A percentile compares a stretch with the other conserved stretches of the same genome.
Conservation (phyloP, 495 filamentous ascomycete genomes). For the Hamigera avellanea region DNA sequence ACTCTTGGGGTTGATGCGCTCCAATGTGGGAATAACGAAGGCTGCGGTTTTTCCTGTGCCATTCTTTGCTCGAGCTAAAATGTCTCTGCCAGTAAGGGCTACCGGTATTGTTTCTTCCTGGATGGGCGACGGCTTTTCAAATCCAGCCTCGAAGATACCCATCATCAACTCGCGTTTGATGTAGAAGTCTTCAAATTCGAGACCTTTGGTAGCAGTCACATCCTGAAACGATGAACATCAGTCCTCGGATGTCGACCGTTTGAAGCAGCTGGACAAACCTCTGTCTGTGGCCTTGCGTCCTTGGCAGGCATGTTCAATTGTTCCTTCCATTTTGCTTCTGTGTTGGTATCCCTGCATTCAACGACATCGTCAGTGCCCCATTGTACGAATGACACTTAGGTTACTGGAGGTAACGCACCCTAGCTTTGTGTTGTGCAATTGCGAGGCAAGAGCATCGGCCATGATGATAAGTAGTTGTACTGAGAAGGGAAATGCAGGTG, state of each 20-base stretch:
- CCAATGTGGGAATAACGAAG: conserved; percentile 90
- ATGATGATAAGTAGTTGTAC: conserved; percentile 26
- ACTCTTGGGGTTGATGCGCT: conserved; percentile 91
- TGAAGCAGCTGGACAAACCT: conserved; percentile 45
- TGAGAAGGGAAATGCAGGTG: conserved; percentile 1
- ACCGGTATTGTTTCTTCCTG: conserved; percentile 99
- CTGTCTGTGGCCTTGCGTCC: conserved; percentile 85
- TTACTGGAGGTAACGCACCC: conserved; percentile 35
- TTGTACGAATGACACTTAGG: not conserved
- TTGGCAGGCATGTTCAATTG: conserved; percentile 66
- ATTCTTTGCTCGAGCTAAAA: conserved; percentile 94
- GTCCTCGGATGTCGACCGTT: conserved; percentile 2
- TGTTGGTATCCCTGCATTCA: conserved; percentile 34
- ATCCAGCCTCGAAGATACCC: conserved; percentile 98
- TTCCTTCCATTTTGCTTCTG: conserved; percentile 66
- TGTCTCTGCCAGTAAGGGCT: conserved; percentile 87
- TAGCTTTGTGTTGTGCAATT: conserved; percentile 61
- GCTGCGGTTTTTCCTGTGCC: conserved; percentile 97
- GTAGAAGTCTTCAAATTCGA: conserved; percentile 94
- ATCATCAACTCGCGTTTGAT: conserved; percentile 92
- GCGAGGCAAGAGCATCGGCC: conserved; percentile 51
- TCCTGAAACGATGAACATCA: conserved; percentile 46
- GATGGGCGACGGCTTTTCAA: conserved; percentile 96
- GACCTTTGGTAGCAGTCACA: conserved; percentile 92
- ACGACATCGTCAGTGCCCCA: conserved; percentile 9